Evolutionary conservation across 345 rosid species (phyloP), one percentile per base, ranked within the genome.

Genomic region (Populus alba): DNA sequence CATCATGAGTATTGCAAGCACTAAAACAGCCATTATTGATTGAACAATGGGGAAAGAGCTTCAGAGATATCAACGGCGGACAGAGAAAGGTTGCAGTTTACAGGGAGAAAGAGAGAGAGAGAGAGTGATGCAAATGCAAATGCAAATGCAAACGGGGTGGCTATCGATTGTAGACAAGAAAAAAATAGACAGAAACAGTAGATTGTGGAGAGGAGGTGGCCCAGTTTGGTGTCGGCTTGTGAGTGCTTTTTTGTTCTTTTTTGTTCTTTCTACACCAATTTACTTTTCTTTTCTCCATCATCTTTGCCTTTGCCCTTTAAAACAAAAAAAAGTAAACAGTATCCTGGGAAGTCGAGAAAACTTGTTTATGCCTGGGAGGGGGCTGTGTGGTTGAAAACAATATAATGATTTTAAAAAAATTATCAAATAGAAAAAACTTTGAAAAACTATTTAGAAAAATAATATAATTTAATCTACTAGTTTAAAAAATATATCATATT

Each of bases 1-100:
- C 76, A 71, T 39, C 73, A 80, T 37, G 47, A 80, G 76, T 71
- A 80, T 70, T 51, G 76, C 79, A 70, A 80, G 43, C 16, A 41
- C 68, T 29, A 80, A 37, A 66, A 66, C 38, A 65, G 72, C 83
- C 79, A 75, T 75, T 37, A 23, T 5, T 43, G 63, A 37, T 67
- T 3, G 62, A 55, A 53, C 5, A 66, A 67, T 29, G 18, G 47
- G 5, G 63, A 22, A 25, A 22, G 20, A 57, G 76, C 22, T 41
- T 15, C 11, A 66, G 72, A 22, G 29, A n/a, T 43, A 67, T 20
- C 33, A 51, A 23, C n/a, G 41, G 59, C 9, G 25, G 18, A 20
- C 25, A 41, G 75, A n/a, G 29, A 39, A 31, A 43, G 25, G 61
- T 49, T 22, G 70, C 73, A 68, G 18, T 47, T 59, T 47, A 13